phyloP scores from a whole-genome alignment of 495 filamentous ascomycete genomes.

The Penicillium lagena region DNA sequence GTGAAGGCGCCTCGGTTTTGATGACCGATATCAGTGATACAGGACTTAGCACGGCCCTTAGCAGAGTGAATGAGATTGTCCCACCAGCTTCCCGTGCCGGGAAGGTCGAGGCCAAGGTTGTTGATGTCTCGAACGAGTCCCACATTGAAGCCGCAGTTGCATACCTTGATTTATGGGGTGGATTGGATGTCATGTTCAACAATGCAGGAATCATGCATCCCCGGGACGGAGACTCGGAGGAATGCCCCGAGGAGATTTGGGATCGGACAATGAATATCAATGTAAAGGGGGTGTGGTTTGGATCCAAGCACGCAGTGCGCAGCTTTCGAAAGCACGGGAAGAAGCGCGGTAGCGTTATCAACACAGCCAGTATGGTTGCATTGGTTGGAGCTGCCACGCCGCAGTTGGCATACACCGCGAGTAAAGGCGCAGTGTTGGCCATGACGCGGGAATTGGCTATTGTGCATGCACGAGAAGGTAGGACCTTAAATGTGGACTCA shows the following conservation, averaged over 20 bases:
- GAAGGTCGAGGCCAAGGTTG: conserved; percentile 38
- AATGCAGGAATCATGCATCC: conserved; percentile 98
- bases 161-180: conserved; percentile 73
- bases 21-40: conserved; percentile 76
- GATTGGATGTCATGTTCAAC: conserved; percentile 93
- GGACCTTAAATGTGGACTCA: no score
- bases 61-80: conserved; percentile 65
- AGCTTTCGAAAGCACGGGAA: conserved; percentile 76
- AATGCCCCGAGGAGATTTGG: conserved; percentile 88
- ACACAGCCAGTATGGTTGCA: conserved; percentile 90
- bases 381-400: conserved; percentile 88
- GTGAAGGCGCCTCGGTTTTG: conserved; percentile 82
- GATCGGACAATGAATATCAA: conserved; percentile 91
- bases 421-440: conserved; percentile 88
- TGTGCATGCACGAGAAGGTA: conserved; percentile 68
- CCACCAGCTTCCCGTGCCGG: conserved; percentile 53
- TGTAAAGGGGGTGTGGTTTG: conserved; percentile 98
- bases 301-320: conserved; percentile 86
- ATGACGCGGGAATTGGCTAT: conserved; percentile 77
- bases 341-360: conserved; percentile 76
- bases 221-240: conserved; percentile 76
- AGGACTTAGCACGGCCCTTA: conserved; percentile 62
- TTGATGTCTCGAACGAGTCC: conserved; percentile 63
- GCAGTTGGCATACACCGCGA: conserved; percentile 91
- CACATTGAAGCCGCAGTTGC: conserved; percentile 67